A percentile compares a stretch with the other conserved stretches of the same genome.
These are phyloP conservation scores for Talaromyces borbonicus DNA, from an alignment of 495 filamentous ascomycete genomes.

Conservation along the genomic window DNA sequence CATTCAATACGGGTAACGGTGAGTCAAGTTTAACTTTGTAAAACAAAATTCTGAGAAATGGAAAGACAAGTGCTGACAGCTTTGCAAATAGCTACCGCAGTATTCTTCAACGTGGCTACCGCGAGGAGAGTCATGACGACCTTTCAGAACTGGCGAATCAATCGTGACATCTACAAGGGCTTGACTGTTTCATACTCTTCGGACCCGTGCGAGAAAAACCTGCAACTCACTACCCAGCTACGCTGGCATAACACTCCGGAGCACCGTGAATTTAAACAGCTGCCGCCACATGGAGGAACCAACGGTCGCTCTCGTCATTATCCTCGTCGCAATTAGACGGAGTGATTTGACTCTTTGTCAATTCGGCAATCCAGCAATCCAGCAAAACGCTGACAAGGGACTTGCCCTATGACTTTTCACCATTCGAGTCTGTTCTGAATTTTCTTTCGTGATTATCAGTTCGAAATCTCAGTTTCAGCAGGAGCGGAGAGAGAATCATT, in stretches of 20 bases:
- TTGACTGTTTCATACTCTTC: constrained; percentile 25
- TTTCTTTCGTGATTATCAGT: too few species aligned
- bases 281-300: constrained; percentile 23
- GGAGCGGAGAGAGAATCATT: too few species aligned
- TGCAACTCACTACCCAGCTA: constrained; percentile 13
- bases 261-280: constrained; percentile 1
- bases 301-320: background rate
- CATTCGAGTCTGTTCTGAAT: too few species aligned
- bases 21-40: constrained; percentile 6
- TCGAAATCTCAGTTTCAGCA: too few species aligned
- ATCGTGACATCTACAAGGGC: constrained; percentile 17
- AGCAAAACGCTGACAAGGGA: background rate
- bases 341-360: too few species aligned
- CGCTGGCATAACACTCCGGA: constrained; percentile 3
- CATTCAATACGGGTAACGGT: constrained; percentile 31
- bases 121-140: constrained; percentile 23
- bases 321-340: background rate
- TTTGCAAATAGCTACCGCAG: constrained; percentile 19
- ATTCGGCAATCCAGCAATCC: too few species aligned
- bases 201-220: constrained; percentile 28
- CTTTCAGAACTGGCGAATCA: constrained; percentile 18
- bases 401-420: too few species aligned
- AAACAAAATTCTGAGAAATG: too few species aligned
- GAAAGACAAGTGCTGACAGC: background rate
- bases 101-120: constrained; percentile 24